Evolutionary conservation across 768 basidiomycete genomes (phyloP).

Genomic region (Lentinula detonsa): DNA sequence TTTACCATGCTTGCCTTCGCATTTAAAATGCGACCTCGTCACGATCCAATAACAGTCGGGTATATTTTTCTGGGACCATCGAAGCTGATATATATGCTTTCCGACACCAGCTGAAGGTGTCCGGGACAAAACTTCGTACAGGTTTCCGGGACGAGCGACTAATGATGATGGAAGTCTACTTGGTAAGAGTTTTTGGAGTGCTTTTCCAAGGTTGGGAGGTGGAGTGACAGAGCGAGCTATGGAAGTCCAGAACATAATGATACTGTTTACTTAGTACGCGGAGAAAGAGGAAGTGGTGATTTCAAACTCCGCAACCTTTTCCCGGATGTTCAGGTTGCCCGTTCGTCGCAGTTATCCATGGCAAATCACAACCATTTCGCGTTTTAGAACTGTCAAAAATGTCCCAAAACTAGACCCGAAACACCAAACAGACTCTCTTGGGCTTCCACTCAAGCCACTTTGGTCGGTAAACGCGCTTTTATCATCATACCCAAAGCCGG

Average conservation of each 20-base stretch:
- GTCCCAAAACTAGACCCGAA: conserved; percentile 4
- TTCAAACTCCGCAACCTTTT: conserved; percentile 19
- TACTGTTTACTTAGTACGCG: background rate
- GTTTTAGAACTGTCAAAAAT: conserved; percentile 5
- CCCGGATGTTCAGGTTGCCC: conserved; percentile 16
- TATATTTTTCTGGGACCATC: conserved; percentile 71
- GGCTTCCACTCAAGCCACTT: conserved; percentile 60
- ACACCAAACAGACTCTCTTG: conserved; percentile 44
- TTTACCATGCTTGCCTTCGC: conserved; percentile 70
- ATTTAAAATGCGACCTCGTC: conserved; percentile 66
- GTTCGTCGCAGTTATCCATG: conserved; percentile 7
- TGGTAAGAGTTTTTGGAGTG: conserved; percentile 56
- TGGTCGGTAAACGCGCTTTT: conserved; percentile 80
- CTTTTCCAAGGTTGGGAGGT: conserved; percentile 21
- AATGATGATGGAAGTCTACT: conserved; percentile 55
- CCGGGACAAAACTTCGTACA: conserved; percentile 70
- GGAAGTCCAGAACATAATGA: conserved; percentile 30
- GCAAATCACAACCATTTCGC: conserved; percentile 1
- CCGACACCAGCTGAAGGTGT: conserved; percentile 65
- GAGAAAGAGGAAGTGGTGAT: conserved; percentile 12
- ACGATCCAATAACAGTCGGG: conserved; percentile 68
- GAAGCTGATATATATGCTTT: conserved; percentile 59
- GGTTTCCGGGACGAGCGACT: conserved; percentile 47
- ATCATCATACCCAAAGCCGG: conserved; percentile 70
- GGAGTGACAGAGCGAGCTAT: conserved; percentile 15